Base-by-base conservation (phyloP, 345 rosid genomes). In the Sisymbrium altissimum region DNA sequence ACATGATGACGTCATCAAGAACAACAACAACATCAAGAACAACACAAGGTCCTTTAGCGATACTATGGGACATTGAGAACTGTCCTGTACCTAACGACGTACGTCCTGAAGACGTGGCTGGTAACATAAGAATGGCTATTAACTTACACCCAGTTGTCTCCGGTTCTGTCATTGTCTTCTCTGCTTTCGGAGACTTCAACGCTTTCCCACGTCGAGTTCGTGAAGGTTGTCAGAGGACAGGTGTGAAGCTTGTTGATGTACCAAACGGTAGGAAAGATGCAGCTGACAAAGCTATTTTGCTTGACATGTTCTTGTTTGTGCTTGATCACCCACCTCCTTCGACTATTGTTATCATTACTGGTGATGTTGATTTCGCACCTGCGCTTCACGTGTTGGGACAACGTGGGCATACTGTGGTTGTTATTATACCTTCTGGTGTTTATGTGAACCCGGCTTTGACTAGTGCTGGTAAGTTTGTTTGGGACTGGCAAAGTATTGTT, bases 401-500 rank as follows among this genome's bases (percentile, higher is more conserved):
- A 57, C 91, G 98, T 10, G 99, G 99, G 6, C 85, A 95, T 65
- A 87, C 85, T 6, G 84, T 95, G 59, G 78, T 95, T 83, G 87
- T 92, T 49, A 92, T 92, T 65, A 90, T 92, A 81, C 99, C 99
- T 45, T 85, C 94, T 54, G 84, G 96, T 21, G 91, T 84, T 0
- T 88, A 85, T 40, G 98, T 95, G 44, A 92, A 97, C 7, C 84
- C 98, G 0, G 99, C 98, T 40, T 85, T 95, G 62, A 64, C 86
- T 79, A 92, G 84, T 84, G 97, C 97, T 35, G 98, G 97, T 66
- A 92, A 78, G 69, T 95, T 85, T 70, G 96, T 95, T 25, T 95
- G 99, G 99, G 98, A 95, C 75, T 95, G 99, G 99, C 87, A 86
- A 14, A 90, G 96, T 60, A 89, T 95, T 79, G 96, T 89, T 81